Conservation (phyloP, 1,139 yeast genomes). For the Yamadazyma kanchanaburiensis region DNA sequence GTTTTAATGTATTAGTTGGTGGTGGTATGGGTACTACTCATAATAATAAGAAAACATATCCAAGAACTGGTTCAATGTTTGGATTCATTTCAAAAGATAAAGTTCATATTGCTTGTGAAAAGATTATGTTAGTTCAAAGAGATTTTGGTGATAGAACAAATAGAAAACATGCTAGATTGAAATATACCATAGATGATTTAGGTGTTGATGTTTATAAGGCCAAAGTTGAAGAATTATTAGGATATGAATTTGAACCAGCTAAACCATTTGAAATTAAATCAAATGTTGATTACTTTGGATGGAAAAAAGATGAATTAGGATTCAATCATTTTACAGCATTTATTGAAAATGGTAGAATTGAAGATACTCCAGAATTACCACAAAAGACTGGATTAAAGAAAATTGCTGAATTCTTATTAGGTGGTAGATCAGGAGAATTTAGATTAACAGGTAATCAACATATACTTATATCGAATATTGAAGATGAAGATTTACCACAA, state of each 20-base stretch:
- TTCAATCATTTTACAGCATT: slow-evolving; percentile 89
- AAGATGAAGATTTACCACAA: slow-evolving; percentile 60
- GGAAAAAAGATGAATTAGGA: slow-evolving; percentile 89
- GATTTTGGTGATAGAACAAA: slow-evolving; percentile 94
- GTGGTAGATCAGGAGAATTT: slow-evolving; percentile 68
- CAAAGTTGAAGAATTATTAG: slow-evolving; percentile 82
- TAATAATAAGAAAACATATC: slow-evolving; percentile 94
- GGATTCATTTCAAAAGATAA: slow-evolving; percentile 73
- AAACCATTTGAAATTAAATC: slow-evolving; percentile 75
- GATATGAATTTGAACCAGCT: slow-evolving; percentile 68
- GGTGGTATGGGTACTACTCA: slow-evolving; percentile 99
- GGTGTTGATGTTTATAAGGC: slow-evolving; percentile 78
- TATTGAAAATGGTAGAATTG: slow-evolving; percentile 96
- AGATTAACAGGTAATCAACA: slow-evolving; percentile 97
- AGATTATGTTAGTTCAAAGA: slow-evolving; percentile 90
- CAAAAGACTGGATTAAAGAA: slow-evolving; percentile 85
- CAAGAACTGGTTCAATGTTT: slow-evolving; percentile 85
- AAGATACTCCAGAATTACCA: slow-evolving; percentile 85
- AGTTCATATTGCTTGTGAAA: slow-evolving; percentile 78
- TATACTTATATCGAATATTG: slow-evolving; percentile 68
- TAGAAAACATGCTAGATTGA: slow-evolving; percentile 96
- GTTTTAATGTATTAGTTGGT: slow-evolving; percentile 88
- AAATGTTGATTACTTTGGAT: slow-evolving; percentile 89
- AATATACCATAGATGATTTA: slow-evolving; percentile 92
- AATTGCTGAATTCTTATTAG: slow-evolving; percentile 64